Evolutionary conservation across 1,284 basidiomycete genomes (phyloP).

Genomic region (Paramarasmius palmivorus): DNA sequence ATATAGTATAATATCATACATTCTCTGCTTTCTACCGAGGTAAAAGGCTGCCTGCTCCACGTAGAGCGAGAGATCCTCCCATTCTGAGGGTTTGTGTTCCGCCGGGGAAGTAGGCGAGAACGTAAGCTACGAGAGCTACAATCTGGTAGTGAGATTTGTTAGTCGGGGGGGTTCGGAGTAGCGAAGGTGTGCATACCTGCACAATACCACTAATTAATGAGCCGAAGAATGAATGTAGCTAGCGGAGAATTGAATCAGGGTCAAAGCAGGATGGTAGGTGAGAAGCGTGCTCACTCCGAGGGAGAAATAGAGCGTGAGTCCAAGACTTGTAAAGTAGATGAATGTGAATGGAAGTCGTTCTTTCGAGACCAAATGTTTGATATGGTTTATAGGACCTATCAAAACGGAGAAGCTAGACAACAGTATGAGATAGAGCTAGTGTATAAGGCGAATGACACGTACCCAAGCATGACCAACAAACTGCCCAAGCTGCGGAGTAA

Average conservation of each 20-base stretch:
- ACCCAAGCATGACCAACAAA: constrained; percentile 88
- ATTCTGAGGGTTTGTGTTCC: constrained; percentile 80
- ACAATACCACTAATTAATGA: constrained; percentile 80
- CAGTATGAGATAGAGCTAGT: constrained; percentile 15
- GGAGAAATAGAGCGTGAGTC: constrained; percentile 86
- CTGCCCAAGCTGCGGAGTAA: constrained; percentile 66
- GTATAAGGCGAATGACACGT: constrained; percentile 30
- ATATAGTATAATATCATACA: background rate
- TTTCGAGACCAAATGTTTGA: constrained; percentile 84
- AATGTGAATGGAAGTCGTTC: constrained; percentile 88
- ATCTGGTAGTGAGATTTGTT: constrained; percentile 43
- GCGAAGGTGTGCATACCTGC: constrained; percentile 46
- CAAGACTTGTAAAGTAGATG: constrained; percentile 82
- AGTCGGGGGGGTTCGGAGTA: background rate
- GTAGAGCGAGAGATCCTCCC: constrained; percentile 79
- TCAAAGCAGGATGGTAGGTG: background rate
- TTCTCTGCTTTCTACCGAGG: constrained; percentile 52
- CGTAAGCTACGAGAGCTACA: constrained; percentile 80
- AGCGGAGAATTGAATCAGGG: constrained; percentile 8
- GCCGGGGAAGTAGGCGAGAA: constrained; percentile 91
- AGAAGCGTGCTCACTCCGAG: constrained; percentile 69
- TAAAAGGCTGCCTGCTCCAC: constrained; percentile 78
- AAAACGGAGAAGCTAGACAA: constrained; percentile 75
- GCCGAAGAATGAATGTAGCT: constrained; percentile 83
- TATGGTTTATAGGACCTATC: constrained; percentile 82